Evolutionary conservation across 2,329 filamentous ascomycete species (phyloP), one percentile per base, ranked within the genome.

Genomic region (Clonostachys byssicola): DNA sequence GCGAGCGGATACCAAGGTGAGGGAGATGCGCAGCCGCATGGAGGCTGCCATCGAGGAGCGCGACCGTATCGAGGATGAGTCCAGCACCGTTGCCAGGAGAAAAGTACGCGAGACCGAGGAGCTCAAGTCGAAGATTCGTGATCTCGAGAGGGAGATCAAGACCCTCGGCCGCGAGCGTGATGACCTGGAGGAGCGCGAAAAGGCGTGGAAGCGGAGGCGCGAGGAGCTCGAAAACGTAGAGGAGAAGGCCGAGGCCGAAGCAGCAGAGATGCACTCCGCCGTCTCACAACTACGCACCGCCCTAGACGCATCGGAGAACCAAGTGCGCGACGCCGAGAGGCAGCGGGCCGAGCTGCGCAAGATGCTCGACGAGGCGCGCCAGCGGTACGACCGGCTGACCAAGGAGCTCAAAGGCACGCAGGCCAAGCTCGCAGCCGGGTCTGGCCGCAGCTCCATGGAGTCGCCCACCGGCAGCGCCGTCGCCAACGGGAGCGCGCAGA

Each of bases 21-120:
- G 89, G 30, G 92, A 97, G 54, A 94, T 96, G 84, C 86, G 89
- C 46, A 84, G 89, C 49, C 83, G 87, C 3, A 86, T 97, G 77
- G 92, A 97, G 59, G 77, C 88, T 2, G 92, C 92, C 0, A 79
- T 95, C n/a, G 92, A 96, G 63, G 94, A 99, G 65, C 83, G 94
- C 16, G 94, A 99, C 62, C 83, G 90, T 3, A 85, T 91, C 3
- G 92, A 99, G 66, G 92, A 97, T 52, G 92, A 97, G 67, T 85
- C 90, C 4, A 89, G 83, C 58, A 87, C 84, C 0, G 77, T 88
- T 43, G 88, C 86, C 12, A 80, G 92, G 45, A 81, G 88, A 40
- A 85, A 86, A 51, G 81, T 88, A 7, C 78, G 92, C 43, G 94
- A 97, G 71, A 75, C 89, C 4, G 94, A 97, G 62, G 92, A 97